Percentiles rank a stretch among this genome's conserved stretches.
Evolutionary conservation across 108 stramenopile species (phyloP).

Genomic region (Skeletonema tropicum): DNA sequence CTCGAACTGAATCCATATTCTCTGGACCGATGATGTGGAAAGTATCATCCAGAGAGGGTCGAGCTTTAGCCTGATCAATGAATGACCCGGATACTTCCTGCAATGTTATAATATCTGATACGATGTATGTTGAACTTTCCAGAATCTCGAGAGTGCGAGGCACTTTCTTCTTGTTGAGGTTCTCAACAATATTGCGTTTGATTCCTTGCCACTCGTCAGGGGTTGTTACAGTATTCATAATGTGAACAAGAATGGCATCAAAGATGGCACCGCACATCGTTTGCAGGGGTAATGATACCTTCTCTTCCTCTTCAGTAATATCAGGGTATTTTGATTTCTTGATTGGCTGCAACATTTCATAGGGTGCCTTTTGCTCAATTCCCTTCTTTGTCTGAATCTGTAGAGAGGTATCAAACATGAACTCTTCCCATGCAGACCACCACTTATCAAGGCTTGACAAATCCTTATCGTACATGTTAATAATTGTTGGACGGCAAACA

Average conservation of each 20-base stretch:
- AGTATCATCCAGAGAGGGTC: slow-evolving; percentile 42
- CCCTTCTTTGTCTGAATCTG: slow-evolving; percentile 55
- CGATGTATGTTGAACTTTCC: slow-evolving; percentile 53
- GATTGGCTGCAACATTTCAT: slow-evolving; percentile 73
- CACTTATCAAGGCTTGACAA: slow-evolving; percentile 58
- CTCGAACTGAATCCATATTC: slow-evolving; percentile 67
- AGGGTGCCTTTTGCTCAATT: slow-evolving; percentile 48
- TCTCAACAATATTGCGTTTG: slow-evolving; percentile 71
- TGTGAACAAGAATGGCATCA: slow-evolving; percentile 85
- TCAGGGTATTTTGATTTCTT: slow-evolving; percentile 82
- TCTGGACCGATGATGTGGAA: slow-evolving; percentile 66
- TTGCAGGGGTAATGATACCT: slow-evolving; percentile 74
- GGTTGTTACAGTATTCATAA: slow-evolving; percentile 70
- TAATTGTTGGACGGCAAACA: slow-evolving; percentile 82
- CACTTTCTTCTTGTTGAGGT: slow-evolving; percentile 80
- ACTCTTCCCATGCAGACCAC: slow-evolving; percentile 80
- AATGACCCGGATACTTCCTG: slow-evolving; percentile 84
- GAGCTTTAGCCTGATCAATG: slow-evolving; percentile 56
- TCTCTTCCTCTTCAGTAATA: slow-evolving; percentile 73
- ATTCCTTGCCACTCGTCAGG: slow-evolving; percentile 73
- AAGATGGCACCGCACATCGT: slow-evolving; percentile 84
- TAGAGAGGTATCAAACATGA: slow-evolving; percentile 75
- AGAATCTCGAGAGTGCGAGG: slow-evolving; percentile 78
- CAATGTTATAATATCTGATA: slow-evolving; percentile 81
- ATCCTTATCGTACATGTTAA: slow-evolving; percentile 85